Percentiles rank a stretch among this genome's conserved stretches.
Conservation (phyloP, 176 grass and related monocot genomes). For the Chrysopogon serrulatus region DNA sequence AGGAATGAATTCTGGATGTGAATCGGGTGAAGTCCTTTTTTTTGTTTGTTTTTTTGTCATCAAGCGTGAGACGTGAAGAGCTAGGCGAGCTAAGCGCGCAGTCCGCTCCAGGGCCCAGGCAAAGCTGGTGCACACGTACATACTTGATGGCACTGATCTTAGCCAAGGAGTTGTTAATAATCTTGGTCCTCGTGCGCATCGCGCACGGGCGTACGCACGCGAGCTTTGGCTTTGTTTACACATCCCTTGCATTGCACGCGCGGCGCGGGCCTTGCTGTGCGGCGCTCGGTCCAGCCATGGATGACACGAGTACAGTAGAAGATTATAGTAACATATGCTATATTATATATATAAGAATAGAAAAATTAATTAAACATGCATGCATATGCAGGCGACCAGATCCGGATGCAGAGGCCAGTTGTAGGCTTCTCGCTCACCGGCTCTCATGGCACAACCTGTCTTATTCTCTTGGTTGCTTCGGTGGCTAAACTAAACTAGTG, state of each 20-base stretch:
- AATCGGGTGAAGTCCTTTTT: no score
- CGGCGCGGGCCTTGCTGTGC: background rate
- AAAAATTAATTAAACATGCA: background rate
- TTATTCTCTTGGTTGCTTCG: slow-evolving; percentile 6
- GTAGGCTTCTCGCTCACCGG: background rate
- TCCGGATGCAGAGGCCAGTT: slow-evolving; percentile 30
- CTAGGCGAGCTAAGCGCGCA: no score
- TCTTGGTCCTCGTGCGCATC: background rate
- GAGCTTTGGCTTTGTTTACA: background rate
- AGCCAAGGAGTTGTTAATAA: no score
- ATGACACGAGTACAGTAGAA: no score
- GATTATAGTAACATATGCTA: no score
- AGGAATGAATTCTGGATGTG: background rate
- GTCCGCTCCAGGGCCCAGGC: no score
- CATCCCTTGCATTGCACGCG: background rate
- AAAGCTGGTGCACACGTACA: background rate
- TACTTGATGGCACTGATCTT: background rate
- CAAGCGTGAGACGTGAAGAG: background rate
- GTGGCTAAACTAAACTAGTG: background rate
- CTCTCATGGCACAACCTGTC: slow-evolving; percentile 39
- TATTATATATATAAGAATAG: background rate
- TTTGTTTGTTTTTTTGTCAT: no score
- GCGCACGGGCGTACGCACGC: background rate
- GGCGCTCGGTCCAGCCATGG: background rate
- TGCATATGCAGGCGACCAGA: slow-evolving; percentile 27